These are phyloP conservation scores for Diaporthe sp. DNA, from an alignment of 2,329 filamentous ascomycete genomes.

Conservation along the genomic window DNA sequence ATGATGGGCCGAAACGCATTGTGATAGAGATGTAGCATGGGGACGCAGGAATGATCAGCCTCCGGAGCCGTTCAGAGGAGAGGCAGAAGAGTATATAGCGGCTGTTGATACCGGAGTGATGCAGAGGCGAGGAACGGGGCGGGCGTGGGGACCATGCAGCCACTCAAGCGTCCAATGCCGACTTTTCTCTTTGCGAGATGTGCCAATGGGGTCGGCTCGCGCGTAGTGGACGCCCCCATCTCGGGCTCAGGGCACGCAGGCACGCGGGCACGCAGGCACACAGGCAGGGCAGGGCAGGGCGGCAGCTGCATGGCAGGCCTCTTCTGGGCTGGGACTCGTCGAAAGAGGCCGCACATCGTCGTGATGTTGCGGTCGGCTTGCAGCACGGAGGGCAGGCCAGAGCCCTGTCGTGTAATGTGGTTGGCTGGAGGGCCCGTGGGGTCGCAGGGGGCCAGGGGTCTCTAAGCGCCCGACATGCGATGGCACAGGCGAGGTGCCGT, in stretches of 20 bases:
- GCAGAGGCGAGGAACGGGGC: slow-evolving; percentile 44
- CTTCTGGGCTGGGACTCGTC: slow-evolving; percentile 49
- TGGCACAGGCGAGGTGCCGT: not conserved
- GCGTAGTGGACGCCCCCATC: slow-evolving; percentile 49
- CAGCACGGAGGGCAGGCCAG: slow-evolving; percentile 41
- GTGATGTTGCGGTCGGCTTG: slow-evolving; percentile 40
- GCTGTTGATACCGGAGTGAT: slow-evolving; percentile 56
- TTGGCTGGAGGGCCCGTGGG: slow-evolving; percentile 48
- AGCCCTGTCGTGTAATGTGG: slow-evolving; percentile 45
- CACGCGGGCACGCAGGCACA: slow-evolving; percentile 50
- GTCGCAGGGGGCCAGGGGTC: slow-evolving; percentile 43
- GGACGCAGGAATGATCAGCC: slow-evolving; percentile 50
- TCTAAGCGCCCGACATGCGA: slow-evolving; percentile 34
- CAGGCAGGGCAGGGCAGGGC: slow-evolving; percentile 35
- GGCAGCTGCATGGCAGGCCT: slow-evolving; percentile 51
- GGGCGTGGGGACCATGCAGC: slow-evolving; percentile 46
- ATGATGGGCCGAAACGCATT: slow-evolving; percentile 62
- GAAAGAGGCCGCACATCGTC: slow-evolving; percentile 37
- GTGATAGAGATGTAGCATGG: slow-evolving; percentile 59
- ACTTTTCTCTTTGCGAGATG: slow-evolving; percentile 45
- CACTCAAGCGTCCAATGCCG: slow-evolving; percentile 39
- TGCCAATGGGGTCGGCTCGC: slow-evolving; percentile 49
- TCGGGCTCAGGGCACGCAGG: slow-evolving; percentile 32
- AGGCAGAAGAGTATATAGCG: slow-evolving; percentile 64
- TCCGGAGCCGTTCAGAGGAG: slow-evolving; percentile 4